Evolutionary conservation across 306 rosid genomes (phyloP).

Genomic region (Betula pendula): DNA sequence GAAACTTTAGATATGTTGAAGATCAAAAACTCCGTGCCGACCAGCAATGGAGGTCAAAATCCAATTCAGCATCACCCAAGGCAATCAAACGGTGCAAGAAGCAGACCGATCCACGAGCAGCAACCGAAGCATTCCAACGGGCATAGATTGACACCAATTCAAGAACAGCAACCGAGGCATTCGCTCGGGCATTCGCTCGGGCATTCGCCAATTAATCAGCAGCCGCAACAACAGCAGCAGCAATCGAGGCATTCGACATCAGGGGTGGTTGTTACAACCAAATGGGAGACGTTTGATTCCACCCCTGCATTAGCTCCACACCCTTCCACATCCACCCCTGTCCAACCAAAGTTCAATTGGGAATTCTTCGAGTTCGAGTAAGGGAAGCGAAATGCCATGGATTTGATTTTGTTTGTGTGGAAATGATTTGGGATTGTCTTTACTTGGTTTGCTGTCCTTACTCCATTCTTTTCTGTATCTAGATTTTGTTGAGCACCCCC

Average conservation of each 20-base stretch:
- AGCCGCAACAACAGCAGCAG: conserved; percentile 19
- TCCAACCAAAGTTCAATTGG: conserved; percentile 76
- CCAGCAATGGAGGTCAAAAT: conserved; percentile 35
- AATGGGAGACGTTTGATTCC: conserved; percentile 90
- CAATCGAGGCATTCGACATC: conserved; percentile 46
- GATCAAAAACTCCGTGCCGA: conserved; percentile 58
- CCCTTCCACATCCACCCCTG: conserved; percentile 34
- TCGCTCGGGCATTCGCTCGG: conserved; percentile 36
- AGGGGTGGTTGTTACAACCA: conserved; percentile 78
- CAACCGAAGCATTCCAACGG: conserved; percentile 49
- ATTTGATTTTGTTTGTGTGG: conserved; percentile 41
- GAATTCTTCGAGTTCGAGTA: conserved; percentile 74
- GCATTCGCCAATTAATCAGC: conserved; percentile 22
- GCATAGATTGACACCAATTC: conserved; percentile 43
- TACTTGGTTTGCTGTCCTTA: conserved; percentile 55
- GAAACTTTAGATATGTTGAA: conserved; percentile 88
- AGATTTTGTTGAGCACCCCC: conserved; percentile 57
- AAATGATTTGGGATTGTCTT: conserved; percentile 59
- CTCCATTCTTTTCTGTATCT: conserved; percentile 84
- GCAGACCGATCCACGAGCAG: conserved; percentile 7
- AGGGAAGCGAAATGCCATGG: conserved; percentile 34
- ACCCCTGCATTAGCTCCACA: conserved; percentile 46
- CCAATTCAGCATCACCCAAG: conserved; percentile 33
- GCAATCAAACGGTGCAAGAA: conserved; percentile 23
- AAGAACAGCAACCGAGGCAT: conserved; percentile 42